phyloP scores from a whole-genome alignment of 805 yeast species.

The Kregervanrija fluxuum region DNA sequence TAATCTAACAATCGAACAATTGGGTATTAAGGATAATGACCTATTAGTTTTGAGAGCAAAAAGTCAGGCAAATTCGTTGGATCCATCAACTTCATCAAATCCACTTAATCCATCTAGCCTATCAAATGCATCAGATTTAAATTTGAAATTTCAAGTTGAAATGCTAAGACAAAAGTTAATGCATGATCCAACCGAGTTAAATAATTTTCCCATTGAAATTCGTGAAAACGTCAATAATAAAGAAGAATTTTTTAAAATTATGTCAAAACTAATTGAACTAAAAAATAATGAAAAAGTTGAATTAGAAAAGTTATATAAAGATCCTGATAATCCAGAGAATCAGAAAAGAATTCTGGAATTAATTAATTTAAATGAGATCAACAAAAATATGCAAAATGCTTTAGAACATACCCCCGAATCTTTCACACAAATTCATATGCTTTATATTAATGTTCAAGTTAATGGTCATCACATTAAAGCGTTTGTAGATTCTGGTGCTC shows the following conservation, averaged over 20 bases:
- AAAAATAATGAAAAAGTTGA: conserved; percentile 27
- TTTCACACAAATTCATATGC: conserved; percentile 77
- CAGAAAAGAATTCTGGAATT: conserved; percentile 60
- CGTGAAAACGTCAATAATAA: conserved; percentile 14
- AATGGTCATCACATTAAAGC: conserved; percentile 83
- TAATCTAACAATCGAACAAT: too few relatives aligned
- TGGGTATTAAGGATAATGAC: too few relatives aligned
- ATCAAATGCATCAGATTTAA: too few relatives aligned
- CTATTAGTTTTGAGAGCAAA: too few relatives aligned
- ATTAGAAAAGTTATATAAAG: conserved; percentile 43
- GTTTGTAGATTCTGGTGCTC: conserved; percentile 96
- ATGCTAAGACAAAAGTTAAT: conserved; percentile 41
- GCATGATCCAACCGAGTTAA: conserved; percentile 29
- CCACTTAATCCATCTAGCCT: too few relatives aligned
- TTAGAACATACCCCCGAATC: conserved; percentile 86
- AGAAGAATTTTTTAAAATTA: conserved; percentile 24
- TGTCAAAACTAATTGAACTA: conserved; percentile 28
- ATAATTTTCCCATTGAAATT: conserved; percentile 22
- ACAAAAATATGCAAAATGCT: conserved; percentile 74
- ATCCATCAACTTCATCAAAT: too few relatives aligned
- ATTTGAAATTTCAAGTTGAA: conserved; percentile 34
- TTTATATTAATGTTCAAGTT: conserved; percentile 69
- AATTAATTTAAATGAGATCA: conserved; percentile 64
- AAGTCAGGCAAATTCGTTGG: too few relatives aligned
- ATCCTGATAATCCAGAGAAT: conserved; percentile 66